Base-by-base conservation (phyloP, 2,329 filamentous ascomycete species). In the Neobulgaria alba region DNA sequence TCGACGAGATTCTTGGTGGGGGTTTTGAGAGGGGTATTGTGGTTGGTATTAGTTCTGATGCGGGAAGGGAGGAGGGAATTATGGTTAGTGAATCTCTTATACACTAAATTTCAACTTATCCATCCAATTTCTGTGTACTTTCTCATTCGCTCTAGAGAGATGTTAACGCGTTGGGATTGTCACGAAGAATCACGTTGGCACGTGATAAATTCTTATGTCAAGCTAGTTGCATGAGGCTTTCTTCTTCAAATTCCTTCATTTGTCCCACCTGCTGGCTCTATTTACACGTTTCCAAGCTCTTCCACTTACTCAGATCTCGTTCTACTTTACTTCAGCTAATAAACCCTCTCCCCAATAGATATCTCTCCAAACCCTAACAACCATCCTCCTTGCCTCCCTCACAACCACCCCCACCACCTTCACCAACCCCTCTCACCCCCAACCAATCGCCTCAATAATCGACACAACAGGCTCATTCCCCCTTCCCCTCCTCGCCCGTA, bases 401-500 rank as follows among this genome's bases (percentile, higher is more conserved):
- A 2, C 30, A 17, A n/a, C 36, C 8, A 9, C 10, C 20, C 10
- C 21, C 15, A 17, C 29, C 32, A n/a, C 26, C 26, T 5, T 33
- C 17, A 34, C 19, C 34, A 39, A 29, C 14, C 3, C 30, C 17
- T 10, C 10, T 21, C 10, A 14, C 14, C 5, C 23, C 26, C 23
- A 5, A 26, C 16, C 48, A 8, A 50, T 47, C 29, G 56, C 50
- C 16, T 45, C 45, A 10, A 46, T 60, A 12, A 52, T 60, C 31
- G 57, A 59, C 40, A 53, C 57, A 7, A 56, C 53, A 2, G 57
- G 56, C 4, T 54, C 52, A 2, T 58, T 59, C 14, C 51, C 49
- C 0, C 38, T 59, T 10, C 20, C 52, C 12, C 46, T 55, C 5
- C 45, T 60, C 4, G 52, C 50, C 9, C 41, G 47, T 16, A 41